These are phyloP conservation scores for Magnolia changhungtana DNA, from an alignment of 164 flowering plant species.

Conservation along the genomic window DNA sequence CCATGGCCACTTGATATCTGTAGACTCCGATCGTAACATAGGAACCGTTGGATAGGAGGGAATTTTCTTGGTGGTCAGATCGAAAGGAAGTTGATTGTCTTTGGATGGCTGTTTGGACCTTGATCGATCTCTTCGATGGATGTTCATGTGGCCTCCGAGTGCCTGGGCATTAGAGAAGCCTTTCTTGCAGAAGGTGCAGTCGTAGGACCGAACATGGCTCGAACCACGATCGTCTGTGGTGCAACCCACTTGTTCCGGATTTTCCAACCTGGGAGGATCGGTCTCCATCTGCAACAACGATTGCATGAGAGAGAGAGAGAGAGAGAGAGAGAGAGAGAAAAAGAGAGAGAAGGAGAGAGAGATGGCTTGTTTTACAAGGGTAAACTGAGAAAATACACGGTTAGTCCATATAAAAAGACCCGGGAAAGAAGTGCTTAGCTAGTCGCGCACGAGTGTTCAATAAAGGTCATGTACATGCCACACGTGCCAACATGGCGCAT, in stretches of 20 bases:
- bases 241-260: constrained; percentile 3
- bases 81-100: constrained; percentile 16
- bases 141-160: constrained; percentile 42
- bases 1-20: constrained; percentile 4
- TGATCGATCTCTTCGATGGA: constrained; percentile 42
- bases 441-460: too few relatives aligned
- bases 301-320: background rate
- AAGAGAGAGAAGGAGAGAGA: background rate
- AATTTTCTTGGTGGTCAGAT: constrained; percentile 8
- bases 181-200: constrained; percentile 32
- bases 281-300: constrained; percentile 10
- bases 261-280: constrained; percentile 5
- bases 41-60: background rate
- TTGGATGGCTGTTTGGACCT: constrained; percentile 27
- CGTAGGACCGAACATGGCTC: constrained; percentile 4
- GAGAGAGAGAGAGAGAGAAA: background rate
- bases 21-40: background rate
- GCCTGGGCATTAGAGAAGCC: constrained; percentile 41
- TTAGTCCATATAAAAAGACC: too few relatives aligned
- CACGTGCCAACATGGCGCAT: too few relatives aligned
- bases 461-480: too few relatives aligned
- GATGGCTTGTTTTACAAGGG: background rate
- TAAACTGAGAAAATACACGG: background rate
- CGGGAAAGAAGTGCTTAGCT: too few relatives aligned
- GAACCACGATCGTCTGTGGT: constrained; percentile 8